Percentiles rank a stretch among this genome's conserved stretches.
These are phyloP conservation scores for Catenaria anguillulae DNA, from an alignment of 371 early-diverging fungal species.

Conservation along the genomic window DNA sequence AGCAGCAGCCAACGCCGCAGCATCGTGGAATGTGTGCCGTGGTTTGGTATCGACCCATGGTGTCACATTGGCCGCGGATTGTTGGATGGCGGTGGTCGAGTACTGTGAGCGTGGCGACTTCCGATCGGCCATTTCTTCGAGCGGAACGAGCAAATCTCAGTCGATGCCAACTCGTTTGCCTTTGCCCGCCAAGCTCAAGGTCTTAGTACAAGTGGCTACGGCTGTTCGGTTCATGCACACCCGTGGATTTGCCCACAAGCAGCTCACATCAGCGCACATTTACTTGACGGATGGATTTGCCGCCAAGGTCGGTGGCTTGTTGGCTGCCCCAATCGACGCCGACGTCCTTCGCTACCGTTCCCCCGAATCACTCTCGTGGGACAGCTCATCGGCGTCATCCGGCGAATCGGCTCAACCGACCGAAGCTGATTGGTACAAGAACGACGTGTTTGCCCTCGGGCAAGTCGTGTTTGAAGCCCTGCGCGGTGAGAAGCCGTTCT, in stretches of 20 bases:
- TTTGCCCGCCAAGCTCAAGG: neutral
- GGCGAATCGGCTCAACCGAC: no score
- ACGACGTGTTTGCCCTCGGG: neutral
- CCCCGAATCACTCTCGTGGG: neutral
- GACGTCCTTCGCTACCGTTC: neutral
- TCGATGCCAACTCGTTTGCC: neutral
- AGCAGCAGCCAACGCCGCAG: neutral
- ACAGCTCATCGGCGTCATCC: no score
- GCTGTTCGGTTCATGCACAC: neutral
- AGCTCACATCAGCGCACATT: neutral
- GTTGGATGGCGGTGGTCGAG: slow-evolving; percentile 7
- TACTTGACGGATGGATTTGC: no score
- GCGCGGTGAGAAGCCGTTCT: neutral
- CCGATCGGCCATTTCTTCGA: neutral
- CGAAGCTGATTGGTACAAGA: neutral
- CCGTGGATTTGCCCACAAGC: neutral
- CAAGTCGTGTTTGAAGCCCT: neutral
- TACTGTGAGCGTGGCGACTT: neutral
- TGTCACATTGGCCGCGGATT: neutral
- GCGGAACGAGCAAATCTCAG: neutral
- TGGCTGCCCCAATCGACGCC: neutral
- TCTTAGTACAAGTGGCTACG: neutral
- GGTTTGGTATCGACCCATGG: neutral
- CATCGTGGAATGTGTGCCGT: neutral
- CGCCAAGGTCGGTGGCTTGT: no score